Evolutionary conservation across 2,329 filamentous ascomycete genomes (phyloP).

Genomic region (Xylaria sp.): DNA sequence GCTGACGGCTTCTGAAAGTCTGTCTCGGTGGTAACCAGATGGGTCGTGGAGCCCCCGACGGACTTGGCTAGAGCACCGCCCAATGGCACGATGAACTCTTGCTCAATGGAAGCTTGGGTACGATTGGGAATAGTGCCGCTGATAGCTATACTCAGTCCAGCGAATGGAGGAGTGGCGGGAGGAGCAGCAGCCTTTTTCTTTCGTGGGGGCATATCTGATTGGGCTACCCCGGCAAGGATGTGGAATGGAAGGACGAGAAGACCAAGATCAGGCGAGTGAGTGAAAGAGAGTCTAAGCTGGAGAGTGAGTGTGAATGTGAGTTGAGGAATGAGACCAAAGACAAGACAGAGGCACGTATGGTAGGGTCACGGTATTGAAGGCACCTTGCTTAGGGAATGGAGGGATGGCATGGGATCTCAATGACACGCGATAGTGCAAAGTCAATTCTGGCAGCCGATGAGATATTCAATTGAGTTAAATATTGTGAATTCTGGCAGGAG

Average conservation of each 20-base stretch:
- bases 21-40: conserved; percentile 66
- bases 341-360: not conserved
- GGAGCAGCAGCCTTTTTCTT: conserved; percentile 38
- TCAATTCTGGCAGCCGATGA: not conserved
- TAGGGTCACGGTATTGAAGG: too few relatives aligned
- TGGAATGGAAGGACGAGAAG: not conserved
- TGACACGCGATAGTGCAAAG: not conserved
- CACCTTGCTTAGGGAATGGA: not conserved
- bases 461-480: conserved; percentile 37
- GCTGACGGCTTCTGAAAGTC: conserved; percentile 62
- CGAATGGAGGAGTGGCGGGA: conserved; percentile 53
- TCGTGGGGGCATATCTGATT: conserved; percentile 41
- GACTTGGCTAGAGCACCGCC: conserved; percentile 61
- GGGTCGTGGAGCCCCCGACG: conserved; percentile 63
- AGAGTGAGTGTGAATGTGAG: not conserved
- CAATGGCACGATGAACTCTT: conserved; percentile 56
- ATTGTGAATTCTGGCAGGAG: conserved; percentile 29
- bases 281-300: not conserved
- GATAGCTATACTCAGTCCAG: conserved; percentile 64
- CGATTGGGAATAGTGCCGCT: conserved; percentile 69
- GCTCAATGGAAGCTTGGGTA: conserved; percentile 62
- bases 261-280: not conserved
- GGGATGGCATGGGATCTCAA: not conserved
- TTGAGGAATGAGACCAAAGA: not conserved
- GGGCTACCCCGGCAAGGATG: not conserved